These are phyloP conservation scores for Wallemia hederae DNA, from an alignment of 1,284 basidiomycete species.

Conservation along the genomic window DNA sequence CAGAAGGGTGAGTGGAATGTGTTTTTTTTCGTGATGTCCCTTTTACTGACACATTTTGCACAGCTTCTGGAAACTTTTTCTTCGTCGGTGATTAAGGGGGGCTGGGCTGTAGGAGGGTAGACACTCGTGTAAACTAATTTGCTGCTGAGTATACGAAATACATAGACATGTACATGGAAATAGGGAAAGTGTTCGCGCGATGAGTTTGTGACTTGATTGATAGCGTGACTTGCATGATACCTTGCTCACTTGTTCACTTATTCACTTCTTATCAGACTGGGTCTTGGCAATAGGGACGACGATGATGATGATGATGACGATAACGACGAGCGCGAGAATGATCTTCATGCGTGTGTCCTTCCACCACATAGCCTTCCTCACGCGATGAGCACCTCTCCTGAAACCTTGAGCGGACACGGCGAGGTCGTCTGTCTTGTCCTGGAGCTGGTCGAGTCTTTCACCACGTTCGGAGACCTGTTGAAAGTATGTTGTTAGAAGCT, in stretches of 20 bases:
- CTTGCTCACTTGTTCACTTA: too few relatives aligned
- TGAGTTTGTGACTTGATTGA: too few relatives aligned
- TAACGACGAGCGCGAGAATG: conserved; percentile 41
- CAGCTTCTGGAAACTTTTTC: conserved; percentile 1
- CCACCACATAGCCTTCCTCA: conserved; percentile 91
- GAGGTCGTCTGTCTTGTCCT: conserved; percentile 95
- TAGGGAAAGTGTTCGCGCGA: too few relatives aligned
- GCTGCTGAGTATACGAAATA: too few relatives aligned
- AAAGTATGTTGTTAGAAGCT: neutral
- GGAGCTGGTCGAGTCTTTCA: conserved; percentile 70
- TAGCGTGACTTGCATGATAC: too few relatives aligned
- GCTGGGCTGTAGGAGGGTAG: neutral
- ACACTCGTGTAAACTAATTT: too few relatives aligned
- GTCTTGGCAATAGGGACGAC: conserved; percentile 71
- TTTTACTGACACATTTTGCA: neutral
- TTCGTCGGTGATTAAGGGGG: neutral
- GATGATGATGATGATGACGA: conserved; percentile 70
- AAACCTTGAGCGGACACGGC: conserved; percentile 98
- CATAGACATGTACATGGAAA: too few relatives aligned
- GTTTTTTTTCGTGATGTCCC: neutral
- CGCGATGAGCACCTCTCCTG: conserved; percentile 81
- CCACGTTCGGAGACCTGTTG: conserved; percentile 57
- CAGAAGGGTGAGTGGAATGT: conserved; percentile 43
- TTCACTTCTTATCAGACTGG: conserved; percentile 6
- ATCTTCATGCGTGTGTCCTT: conserved; percentile 62